These are phyloP conservation scores for Phyllosticta citriasiana DNA, from an alignment of 2,329 filamentous ascomycete species.

Conservation along the genomic window DNA sequence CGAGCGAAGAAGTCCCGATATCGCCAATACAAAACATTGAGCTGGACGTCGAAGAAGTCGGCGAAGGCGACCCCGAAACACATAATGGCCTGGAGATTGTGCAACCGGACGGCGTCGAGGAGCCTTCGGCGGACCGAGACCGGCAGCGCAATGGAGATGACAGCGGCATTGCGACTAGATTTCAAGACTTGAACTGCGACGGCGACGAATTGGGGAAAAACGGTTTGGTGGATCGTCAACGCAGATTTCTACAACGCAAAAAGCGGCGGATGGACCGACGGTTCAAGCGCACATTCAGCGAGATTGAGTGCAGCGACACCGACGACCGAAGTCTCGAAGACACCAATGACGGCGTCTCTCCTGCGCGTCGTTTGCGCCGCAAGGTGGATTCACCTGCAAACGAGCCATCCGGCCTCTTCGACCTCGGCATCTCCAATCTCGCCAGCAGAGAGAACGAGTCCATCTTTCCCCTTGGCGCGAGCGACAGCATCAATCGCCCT, in stretches of 20 bases:
- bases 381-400: slow-evolving; percentile 31
- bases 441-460: slow-evolving; percentile 28
- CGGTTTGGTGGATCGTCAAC: slow-evolving; percentile 15
- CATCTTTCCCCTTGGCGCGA: slow-evolving; percentile 16
- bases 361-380: slow-evolving; percentile 33
- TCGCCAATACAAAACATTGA: slow-evolving; percentile 19
- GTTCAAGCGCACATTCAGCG: slow-evolving; percentile 37
- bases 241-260: slow-evolving; percentile 20
- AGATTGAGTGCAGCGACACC: slow-evolving; percentile 35
- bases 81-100: slow-evolving; percentile 34
- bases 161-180: slow-evolving; percentile 21
- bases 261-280: slow-evolving; percentile 32
- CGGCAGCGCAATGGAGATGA: slow-evolving; percentile 20
- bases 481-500: slow-evolving; percentile 17
- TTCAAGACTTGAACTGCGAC: slow-evolving; percentile 27
- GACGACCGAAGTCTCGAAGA: slow-evolving; percentile 32
- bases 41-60: slow-evolving; percentile 35
- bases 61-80: slow-evolving; percentile 24
- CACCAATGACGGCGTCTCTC: slow-evolving; percentile 27
- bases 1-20: slow-evolving; percentile 12
- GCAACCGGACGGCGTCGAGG: slow-evolving; percentile 34
- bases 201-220: slow-evolving; percentile 20
- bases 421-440: slow-evolving; percentile 25
- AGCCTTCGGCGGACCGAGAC: slow-evolving; percentile 28
- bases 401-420: slow-evolving; percentile 23